phyloP scores from a whole-genome alignment of 2,329 filamentous ascomycete species.

The Coleophoma eucalyptorum region DNA sequence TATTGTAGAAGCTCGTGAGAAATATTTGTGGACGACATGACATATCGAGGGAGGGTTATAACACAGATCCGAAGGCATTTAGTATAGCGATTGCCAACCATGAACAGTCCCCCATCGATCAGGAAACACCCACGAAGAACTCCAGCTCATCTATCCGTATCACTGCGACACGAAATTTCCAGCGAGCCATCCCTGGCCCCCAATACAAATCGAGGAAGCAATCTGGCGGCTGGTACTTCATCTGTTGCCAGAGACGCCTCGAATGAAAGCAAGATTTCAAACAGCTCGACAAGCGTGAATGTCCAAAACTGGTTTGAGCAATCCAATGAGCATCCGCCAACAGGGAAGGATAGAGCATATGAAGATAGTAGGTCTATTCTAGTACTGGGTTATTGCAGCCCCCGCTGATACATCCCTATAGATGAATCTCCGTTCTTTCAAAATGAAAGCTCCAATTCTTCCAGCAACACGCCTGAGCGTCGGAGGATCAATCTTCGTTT shows the following conservation, averaged over 20 bases:
- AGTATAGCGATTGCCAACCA: too few relatives aligned
- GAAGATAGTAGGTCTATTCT: slow-evolving; percentile 16
- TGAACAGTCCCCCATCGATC: too few relatives aligned
- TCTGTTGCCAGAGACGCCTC: slow-evolving; percentile 1
- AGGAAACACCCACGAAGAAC: slow-evolving; percentile 15
- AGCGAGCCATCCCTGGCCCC: slow-evolving; percentile 5
- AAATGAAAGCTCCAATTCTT: slow-evolving; percentile 10
- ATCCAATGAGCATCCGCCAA: slow-evolving; percentile 16
- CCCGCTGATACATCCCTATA: slow-evolving; percentile 5
- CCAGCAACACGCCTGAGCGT: slow-evolving; percentile 3
- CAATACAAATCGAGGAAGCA: background rate
- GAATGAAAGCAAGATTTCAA: slow-evolving; percentile 13
- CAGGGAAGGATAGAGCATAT: slow-evolving; percentile 3
- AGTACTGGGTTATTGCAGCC: background rate
- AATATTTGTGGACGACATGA: too few relatives aligned
- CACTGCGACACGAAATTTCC: slow-evolving; percentile 3
- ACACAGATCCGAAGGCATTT: too few relatives aligned
- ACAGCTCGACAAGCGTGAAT: slow-evolving; percentile 7
- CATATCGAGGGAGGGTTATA: too few relatives aligned
- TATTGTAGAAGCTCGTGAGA: too few relatives aligned
- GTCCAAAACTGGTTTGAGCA: slow-evolving; percentile 22
- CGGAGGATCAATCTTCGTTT: background rate
- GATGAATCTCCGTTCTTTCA: slow-evolving; percentile 23
- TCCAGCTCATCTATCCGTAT: slow-evolving; percentile 20
- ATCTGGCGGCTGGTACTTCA: background rate